Evolutionary conservation across 768 basidiomycete genomes (phyloP).

Genomic region (Tulasnella sp.): DNA sequence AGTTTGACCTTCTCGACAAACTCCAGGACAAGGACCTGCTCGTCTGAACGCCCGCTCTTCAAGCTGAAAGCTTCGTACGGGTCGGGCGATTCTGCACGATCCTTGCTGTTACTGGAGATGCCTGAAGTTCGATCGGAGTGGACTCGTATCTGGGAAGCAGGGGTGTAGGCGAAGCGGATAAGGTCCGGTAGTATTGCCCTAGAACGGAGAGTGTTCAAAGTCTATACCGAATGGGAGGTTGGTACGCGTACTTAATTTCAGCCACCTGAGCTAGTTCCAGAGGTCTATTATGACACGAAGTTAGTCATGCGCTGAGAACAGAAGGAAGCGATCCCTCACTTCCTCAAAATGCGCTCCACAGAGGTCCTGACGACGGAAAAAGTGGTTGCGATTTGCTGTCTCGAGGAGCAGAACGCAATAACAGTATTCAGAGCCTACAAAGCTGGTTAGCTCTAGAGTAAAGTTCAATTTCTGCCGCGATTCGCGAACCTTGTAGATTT

Average conservation of each 20-base stretch:
- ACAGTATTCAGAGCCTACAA: conserved; percentile 80
- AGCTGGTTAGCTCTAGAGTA: neutral
- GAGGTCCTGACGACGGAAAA: conserved; percentile 70
- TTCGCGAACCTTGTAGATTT: conserved; percentile 47
- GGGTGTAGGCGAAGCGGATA: conserved; percentile 77
- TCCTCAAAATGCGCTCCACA: conserved; percentile 74
- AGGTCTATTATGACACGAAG: conserved; percentile 47
- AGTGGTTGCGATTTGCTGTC: conserved; percentile 74
- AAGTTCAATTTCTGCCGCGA: neutral
- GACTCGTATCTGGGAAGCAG: conserved; percentile 55
- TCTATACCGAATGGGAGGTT: neutral
- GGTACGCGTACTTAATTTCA: conserved; percentile 65
- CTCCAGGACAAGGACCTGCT: conserved; percentile 49
- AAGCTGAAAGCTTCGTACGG: conserved; percentile 34
- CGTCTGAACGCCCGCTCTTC: conserved; percentile 35
- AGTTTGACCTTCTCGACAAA: conserved; percentile 45
- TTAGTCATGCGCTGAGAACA: conserved; percentile 10
- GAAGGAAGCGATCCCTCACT: conserved; percentile 43
- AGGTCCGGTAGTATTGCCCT: conserved; percentile 80
- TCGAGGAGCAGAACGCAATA: conserved; percentile 76
- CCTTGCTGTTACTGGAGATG: conserved; percentile 28
- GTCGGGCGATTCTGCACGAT: conserved; percentile 43
- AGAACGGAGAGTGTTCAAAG: conserved; percentile 8
- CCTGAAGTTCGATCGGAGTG: conserved; percentile 40
- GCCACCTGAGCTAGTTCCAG: conserved; percentile 73